Percentiles rank a stretch among this genome's conserved stretches.
Evolutionary conservation across 1,284 basidiomycete genomes (phyloP).

Genomic region (Marasmius sp.): DNA sequence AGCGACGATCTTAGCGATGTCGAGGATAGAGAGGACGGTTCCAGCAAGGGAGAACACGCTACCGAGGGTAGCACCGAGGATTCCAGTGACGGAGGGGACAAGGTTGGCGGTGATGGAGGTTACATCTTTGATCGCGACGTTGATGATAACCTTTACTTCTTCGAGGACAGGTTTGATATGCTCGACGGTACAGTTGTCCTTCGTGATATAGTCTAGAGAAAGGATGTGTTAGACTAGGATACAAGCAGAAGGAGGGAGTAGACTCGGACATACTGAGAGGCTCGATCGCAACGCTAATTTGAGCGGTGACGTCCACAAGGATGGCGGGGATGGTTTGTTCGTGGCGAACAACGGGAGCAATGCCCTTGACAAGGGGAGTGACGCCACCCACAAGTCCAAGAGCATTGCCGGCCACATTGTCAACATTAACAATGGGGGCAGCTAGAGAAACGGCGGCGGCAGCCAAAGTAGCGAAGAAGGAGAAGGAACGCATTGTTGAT

Average conservation of each 20-base stretch:
- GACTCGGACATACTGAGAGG: conserved; percentile 4
- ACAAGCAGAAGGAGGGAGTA: neutral
- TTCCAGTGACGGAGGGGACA: neutral
- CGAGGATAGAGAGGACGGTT: neutral
- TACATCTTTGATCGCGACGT: neutral
- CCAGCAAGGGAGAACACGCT: neutral
- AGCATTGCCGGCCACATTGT: neutral
- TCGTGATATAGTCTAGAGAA: conserved; percentile 9
- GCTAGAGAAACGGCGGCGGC: conserved; percentile 11
- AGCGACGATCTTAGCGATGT: neutral
- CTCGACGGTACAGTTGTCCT: conserved; percentile 9
- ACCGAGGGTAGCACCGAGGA: neutral
- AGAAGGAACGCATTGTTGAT: conserved; percentile 7
- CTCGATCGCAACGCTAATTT: neutral
- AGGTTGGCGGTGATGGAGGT: neutral
- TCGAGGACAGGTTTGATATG: conserved; percentile 2
- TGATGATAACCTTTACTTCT: conserved; percentile 4
- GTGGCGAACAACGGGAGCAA: conserved; percentile 4
- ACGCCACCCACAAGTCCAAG: neutral
- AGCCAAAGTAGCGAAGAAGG: conserved; percentile 10
- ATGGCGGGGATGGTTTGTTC: conserved; percentile 7
- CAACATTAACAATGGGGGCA: conserved; percentile 3
- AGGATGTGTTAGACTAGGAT: neutral
- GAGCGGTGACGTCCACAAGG: neutral
- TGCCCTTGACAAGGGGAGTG: neutral